Conservation (phyloP, 2,329 filamentous ascomycete species). For the Cytospora mali region DNA sequence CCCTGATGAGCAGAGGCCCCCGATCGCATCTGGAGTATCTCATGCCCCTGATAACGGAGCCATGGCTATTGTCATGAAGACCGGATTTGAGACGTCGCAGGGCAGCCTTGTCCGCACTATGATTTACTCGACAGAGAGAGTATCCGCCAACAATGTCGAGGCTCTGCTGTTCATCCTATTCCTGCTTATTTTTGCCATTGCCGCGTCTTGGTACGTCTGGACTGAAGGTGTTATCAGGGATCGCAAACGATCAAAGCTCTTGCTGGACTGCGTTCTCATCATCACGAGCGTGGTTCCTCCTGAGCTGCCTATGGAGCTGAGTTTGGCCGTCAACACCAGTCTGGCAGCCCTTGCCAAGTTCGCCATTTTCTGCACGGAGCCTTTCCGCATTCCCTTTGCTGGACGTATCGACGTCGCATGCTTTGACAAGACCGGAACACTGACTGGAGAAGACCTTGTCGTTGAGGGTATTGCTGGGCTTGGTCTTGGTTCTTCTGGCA, state of each 20-base stretch:
- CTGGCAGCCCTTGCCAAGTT: conserved; percentile 91
- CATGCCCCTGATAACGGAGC: conserved; percentile 91
- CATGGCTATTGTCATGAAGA: conserved; percentile 93
- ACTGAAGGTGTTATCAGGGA: conserved; percentile 92
- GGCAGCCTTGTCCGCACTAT: conserved; percentile 97
- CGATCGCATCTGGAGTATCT: conserved; percentile 74
- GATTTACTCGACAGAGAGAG: conserved; percentile 98
- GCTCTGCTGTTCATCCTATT: conserved; percentile 98
- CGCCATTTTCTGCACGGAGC: conserved; percentile 98
- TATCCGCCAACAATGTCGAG: conserved; percentile 97
- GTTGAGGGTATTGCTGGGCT: conserved; percentile 96
- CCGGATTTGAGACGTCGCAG: conserved; percentile 97
- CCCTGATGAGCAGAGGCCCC: conserved; percentile 71
- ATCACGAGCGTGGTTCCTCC: conserved; percentile 98
- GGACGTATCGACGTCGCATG: conserved; percentile 95
- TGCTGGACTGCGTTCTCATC: conserved; percentile 97
- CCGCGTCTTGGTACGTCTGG: conserved; percentile 99
- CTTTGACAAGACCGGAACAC: conserved; percentile 97
- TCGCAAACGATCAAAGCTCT: conserved; percentile 93
- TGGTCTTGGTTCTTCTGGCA: conserved; percentile 64
- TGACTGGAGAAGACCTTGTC: conserved; percentile 94
- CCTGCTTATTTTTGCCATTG: conserved; percentile 91
- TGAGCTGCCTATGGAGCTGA: conserved; percentile 97
- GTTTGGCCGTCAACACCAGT: conserved; percentile 95
- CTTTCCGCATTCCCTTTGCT: conserved; percentile 95